Evolutionary conservation across 257 asterid genomes (phyloP).

Genomic region (Verbena officinalis): DNA sequence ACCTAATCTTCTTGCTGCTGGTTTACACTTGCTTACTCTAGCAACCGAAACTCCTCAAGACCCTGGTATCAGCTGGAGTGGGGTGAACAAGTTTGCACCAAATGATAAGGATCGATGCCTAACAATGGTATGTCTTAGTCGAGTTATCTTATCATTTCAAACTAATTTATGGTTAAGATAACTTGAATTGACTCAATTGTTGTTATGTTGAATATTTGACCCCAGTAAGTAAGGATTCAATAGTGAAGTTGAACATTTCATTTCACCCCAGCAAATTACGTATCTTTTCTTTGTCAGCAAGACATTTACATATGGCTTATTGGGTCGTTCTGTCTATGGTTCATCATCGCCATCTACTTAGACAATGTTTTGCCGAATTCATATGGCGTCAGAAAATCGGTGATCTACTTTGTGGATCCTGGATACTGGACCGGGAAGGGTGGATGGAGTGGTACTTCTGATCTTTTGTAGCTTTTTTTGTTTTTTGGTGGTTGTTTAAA

Average conservation of each 20-base stretch:
- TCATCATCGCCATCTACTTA: conserved; percentile 79
- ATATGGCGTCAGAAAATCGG: conserved; percentile 89
- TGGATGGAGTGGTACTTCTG: conserved; percentile 65
- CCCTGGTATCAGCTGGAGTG: conserved; percentile 89
- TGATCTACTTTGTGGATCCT: conserved; percentile 72
- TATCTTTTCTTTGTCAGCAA: conserved; percentile 51
- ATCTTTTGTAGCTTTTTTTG: conserved; percentile 14
- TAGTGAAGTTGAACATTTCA: too few species aligned
- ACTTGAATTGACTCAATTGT: too few species aligned
- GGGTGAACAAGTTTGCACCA: conserved; percentile 72
- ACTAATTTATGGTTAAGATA: too few species aligned
- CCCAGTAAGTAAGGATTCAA: too few species aligned
- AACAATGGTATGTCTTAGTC: conserved; percentile 57
- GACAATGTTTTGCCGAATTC: conserved; percentile 80
- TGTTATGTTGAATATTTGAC: too few species aligned
- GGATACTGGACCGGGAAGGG: conserved; percentile 96
- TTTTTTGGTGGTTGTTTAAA: conserved; percentile 13
- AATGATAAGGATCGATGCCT: conserved; percentile 73
- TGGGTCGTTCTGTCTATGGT: conserved; percentile 68
- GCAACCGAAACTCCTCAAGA: conserved; percentile 92
- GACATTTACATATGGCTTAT: conserved; percentile 74
- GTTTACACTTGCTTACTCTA: conserved; percentile 71
- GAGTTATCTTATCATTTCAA: too few species aligned
- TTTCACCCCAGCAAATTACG: background rate
- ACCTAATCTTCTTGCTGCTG: conserved; percentile 86